Conservation (phyloP, 805 yeast species). For the Lachancea quebecensis region DNA sequence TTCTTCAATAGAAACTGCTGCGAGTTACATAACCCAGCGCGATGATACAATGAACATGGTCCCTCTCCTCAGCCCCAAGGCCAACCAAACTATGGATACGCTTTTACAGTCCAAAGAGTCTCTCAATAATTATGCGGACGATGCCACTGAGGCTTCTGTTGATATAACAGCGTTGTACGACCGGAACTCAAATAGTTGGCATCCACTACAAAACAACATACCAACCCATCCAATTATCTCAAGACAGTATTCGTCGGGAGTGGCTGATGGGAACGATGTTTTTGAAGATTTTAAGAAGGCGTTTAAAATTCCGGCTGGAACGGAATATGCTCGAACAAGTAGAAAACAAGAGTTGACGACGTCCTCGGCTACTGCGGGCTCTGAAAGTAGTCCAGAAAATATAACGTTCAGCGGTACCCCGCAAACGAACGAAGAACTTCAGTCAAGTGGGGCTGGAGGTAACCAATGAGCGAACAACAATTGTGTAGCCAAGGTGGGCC, state of each 20-base stretch:
- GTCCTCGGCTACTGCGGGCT: background rate
- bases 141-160: constrained; percentile 28
- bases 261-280: constrained; percentile 18
- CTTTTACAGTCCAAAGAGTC: constrained; percentile 28
- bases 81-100: constrained; percentile 19
- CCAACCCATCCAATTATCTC: constrained; percentile 13
- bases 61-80: constrained; percentile 23
- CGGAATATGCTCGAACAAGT: background rate
- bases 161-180: constrained; percentile 35
- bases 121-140: constrained; percentile 13
- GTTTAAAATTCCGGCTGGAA: constrained; percentile 7
- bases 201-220: constrained; percentile 19
- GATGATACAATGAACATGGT: constrained; percentile 17
- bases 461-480: background rate
- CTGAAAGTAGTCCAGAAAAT: constrained; percentile 4
- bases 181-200: constrained; percentile 23
- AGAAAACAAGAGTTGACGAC: background rate
- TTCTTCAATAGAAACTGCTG: constrained; percentile 18
- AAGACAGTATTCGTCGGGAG: constrained; percentile 14
- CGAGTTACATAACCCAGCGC: constrained; percentile 4
- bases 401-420: background rate
- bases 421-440: background rate
- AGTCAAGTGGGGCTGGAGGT: background rate
- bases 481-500: no score
- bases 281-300: constrained; percentile 20